Evolutionary conservation across 2,329 filamentous ascomycete genomes (phyloP).

Genomic region (Fusarium camptoceras): DNA sequence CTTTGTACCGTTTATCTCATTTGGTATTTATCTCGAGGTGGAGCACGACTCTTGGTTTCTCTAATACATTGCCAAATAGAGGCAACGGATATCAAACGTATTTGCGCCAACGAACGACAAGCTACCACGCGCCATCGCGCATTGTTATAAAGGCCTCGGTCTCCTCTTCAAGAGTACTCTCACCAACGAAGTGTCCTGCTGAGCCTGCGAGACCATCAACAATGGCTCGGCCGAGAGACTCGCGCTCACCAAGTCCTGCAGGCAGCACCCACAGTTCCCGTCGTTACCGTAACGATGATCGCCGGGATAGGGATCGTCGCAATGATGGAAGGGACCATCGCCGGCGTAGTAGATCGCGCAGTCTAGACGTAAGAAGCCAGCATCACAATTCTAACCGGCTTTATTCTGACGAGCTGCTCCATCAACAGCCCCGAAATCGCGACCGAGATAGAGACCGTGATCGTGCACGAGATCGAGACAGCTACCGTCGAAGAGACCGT

Average conservation of each 20-base stretch:
- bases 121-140: constrained; percentile 36
- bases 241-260: constrained; percentile 93
- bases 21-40: constrained; percentile 8
- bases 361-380: constrained; percentile 67
- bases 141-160: constrained; percentile 34
- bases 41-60: neutral
- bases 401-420: constrained; percentile 54
- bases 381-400: constrained; percentile 37
- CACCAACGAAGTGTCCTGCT: constrained; percentile 56
- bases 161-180: constrained; percentile 53
- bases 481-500: constrained; percentile 75
- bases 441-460: constrained; percentile 69
- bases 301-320: constrained; percentile 65
- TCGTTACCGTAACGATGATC: constrained; percentile 72
- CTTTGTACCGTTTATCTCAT: constrained; percentile 5
- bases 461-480: constrained; percentile 63
- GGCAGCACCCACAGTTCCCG: constrained; percentile 82
- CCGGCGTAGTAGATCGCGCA: constrained; percentile 71
- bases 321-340: constrained; percentile 64
- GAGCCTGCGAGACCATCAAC: constrained; percentile 56
- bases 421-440: constrained; percentile 67
- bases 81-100: neutral
- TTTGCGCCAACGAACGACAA: constrained; percentile 18
- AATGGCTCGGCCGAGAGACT: constrained; percentile 75
- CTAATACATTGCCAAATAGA: neutral